Percentiles rank a stretch among this genome's conserved stretches.
phyloP scores from a whole-genome alignment of 441 rosid species.

The Macaranga tanarius region DNA sequence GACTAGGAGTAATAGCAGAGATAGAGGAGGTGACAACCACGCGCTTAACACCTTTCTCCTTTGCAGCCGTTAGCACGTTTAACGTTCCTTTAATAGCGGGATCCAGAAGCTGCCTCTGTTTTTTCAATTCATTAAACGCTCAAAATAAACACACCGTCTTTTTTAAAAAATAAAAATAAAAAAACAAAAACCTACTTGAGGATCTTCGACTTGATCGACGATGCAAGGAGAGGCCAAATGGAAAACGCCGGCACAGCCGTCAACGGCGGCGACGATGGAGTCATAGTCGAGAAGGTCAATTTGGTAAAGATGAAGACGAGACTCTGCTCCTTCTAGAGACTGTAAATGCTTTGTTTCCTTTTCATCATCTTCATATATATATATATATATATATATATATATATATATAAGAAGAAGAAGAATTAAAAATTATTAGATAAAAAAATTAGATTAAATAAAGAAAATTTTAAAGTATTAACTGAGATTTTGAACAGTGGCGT shows the following conservation, averaged over 20 bases:
- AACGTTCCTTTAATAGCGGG: conserved; percentile 84
- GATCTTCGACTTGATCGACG: conserved; percentile 68
- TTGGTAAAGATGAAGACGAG: conserved; percentile 76
- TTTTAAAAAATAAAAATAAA: neutral
- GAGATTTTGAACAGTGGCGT: conserved; percentile 74
- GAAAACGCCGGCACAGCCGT: conserved; percentile 75
- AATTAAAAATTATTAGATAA: neutral
- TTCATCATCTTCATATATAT: conserved; percentile 50
- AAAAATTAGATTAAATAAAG: neutral
- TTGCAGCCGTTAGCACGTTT: conserved; percentile 77
- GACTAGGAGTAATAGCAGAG: conserved; percentile 79
- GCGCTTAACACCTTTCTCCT: conserved; percentile 67
- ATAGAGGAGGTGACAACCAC: conserved; percentile 79
- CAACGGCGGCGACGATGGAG: conserved; percentile 55
- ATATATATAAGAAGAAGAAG: neutral
- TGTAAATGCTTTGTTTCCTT: conserved; percentile 74
- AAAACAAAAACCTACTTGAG: conserved; percentile 44
- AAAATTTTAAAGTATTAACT: conserved; percentile 30
- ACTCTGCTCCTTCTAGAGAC: conserved; percentile 68
- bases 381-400: neutral
- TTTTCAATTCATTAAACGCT: neutral
- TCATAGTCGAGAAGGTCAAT: conserved; percentile 77
- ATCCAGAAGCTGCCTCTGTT: conserved; percentile 69
- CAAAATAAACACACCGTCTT: neutral
- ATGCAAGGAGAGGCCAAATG: conserved; percentile 91